A percentile compares a stretch with the other conserved stretches of the same genome.
phyloP scores from a whole-genome alignment of 169 alveolate species.

The Cyclospora cayetanensis region DNA sequence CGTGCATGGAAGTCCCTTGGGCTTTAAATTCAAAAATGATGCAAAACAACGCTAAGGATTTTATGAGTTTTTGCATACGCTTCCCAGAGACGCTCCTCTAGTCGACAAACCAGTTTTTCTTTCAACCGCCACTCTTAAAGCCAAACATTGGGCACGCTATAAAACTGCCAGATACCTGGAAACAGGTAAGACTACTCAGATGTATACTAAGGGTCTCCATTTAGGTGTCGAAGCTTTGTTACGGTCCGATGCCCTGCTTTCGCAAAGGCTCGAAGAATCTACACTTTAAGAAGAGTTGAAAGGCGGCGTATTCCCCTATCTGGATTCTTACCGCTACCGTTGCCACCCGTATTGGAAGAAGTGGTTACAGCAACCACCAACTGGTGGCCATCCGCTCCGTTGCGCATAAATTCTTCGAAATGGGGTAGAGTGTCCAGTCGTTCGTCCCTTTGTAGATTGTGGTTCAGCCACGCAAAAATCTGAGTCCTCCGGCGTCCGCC shows the following conservation, averaged over 20 bases:
- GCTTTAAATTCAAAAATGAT: too few species aligned
- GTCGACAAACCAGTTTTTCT: too few species aligned
- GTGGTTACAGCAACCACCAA: neutral
- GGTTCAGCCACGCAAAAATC: conserved; percentile 47
- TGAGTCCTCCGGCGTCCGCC: conserved; percentile 66
- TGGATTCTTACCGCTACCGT: neutral
- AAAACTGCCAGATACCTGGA: too few species aligned
- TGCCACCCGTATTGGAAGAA: neutral
- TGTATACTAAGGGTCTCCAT: too few species aligned
- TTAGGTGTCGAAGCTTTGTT: too few species aligned
- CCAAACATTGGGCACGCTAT: too few species aligned
- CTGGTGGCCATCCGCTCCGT: neutral
- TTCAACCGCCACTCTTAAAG: too few species aligned
- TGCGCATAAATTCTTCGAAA: neutral
- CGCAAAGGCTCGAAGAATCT: neutral
- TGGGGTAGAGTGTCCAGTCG: neutral
- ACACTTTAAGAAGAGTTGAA: neutral
- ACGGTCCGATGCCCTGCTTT: neutral
- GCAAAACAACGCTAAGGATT: too few species aligned
- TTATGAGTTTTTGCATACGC: too few species aligned
- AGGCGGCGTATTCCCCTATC: neutral
- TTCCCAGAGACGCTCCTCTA: too few species aligned
- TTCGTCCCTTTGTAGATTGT: conserved; percentile 15
- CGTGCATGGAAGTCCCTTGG: too few species aligned
- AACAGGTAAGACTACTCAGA: too few species aligned